A percentile compares a stretch with the other conserved stretches of the same genome.
phyloP scores from a whole-genome alignment of 805 yeast species.

The Maudiozyma pseudohumilis region DNA sequence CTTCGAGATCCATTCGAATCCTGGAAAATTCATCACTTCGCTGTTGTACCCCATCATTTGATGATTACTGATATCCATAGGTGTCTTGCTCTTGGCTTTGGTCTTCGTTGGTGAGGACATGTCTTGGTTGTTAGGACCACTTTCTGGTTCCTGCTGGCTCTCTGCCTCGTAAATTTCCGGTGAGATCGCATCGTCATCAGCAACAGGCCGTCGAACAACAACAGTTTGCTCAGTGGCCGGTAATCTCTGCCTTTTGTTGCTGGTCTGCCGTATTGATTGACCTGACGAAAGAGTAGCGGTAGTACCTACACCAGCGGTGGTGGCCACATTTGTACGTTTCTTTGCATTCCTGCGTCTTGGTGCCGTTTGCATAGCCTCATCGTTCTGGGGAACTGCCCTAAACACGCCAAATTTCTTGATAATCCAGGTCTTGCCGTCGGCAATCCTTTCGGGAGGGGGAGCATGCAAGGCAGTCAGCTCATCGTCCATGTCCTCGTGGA shows the following conservation, averaged over 20 bases:
- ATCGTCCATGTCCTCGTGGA: constrained; percentile 76
- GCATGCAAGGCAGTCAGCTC: constrained; percentile 43
- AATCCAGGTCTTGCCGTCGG: constrained; percentile 38
- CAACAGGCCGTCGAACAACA: no score
- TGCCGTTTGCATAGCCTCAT: no score
- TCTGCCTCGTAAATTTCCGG: constrained; percentile 1
- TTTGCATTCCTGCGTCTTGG: no score
- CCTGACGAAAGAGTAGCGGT: no score
- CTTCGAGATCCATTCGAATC: constrained; percentile 47
- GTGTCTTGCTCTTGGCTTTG: not conserved
- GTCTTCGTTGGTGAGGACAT: not conserved
- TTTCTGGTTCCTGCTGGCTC: not conserved
- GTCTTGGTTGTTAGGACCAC: not conserved
- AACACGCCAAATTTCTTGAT: constrained; percentile 84
- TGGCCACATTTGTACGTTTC: no score
- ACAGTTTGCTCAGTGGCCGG: no score
- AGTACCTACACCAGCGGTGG: no score
- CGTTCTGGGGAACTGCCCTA: constrained; percentile 1
- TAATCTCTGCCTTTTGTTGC: no score
- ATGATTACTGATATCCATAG: not conserved
- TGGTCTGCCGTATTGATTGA: no score
- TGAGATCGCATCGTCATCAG: not conserved
- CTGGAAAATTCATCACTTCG: constrained; percentile 6
- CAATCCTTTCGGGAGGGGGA: constrained; percentile 34
- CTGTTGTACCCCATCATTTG: not conserved